Conservation (phyloP, 2,329 filamentous ascomycete genomes). For the Akanthomyces muscarius region DNA sequence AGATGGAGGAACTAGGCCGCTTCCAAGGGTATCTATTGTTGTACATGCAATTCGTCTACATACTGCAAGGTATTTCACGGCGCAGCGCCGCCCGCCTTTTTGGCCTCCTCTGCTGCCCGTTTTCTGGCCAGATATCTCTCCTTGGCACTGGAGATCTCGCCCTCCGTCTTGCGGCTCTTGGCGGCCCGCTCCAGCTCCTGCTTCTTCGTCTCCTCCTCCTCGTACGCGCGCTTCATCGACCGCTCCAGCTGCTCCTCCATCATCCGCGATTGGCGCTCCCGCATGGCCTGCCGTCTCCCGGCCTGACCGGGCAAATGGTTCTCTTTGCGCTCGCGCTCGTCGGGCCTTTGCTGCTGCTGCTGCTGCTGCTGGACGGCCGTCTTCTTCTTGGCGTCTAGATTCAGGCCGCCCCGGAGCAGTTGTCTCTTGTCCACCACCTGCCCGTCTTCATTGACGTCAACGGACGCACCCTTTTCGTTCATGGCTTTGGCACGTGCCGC, state of each 20-base stretch:
- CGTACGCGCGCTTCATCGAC: conserved; percentile 65
- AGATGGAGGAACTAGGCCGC: neutral
- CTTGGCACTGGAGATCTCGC: conserved; percentile 71
- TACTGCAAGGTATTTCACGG: conserved; percentile 14
- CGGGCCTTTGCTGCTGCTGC: conserved; percentile 25
- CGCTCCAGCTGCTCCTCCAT: conserved; percentile 73
- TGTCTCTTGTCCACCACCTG: conserved; percentile 83
- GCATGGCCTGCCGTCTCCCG: conserved; percentile 60
- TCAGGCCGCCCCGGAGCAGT: conserved; percentile 70
- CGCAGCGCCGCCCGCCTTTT: conserved; percentile 43
- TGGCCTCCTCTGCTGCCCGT: conserved; percentile 66
- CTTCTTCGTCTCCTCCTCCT: conserved; percentile 64
- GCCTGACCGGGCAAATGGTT: conserved; percentile 36
- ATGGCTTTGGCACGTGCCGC: conserved; percentile 64
- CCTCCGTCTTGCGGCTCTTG: conserved; percentile 75
- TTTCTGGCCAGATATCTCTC: conserved; percentile 78
- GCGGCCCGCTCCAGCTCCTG: conserved; percentile 58
- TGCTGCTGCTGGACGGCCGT: conserved; percentile 29
- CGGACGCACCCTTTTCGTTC: conserved; percentile 55
- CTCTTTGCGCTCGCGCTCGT: conserved; percentile 29
- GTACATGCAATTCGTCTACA: conserved; percentile 1
- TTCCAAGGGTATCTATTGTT: conserved; percentile 28
- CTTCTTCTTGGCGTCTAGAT: conserved; percentile 63
- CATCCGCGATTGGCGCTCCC: conserved; percentile 75
- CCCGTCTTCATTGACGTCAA: conserved; percentile 76